phyloP scores from a whole-genome alignment of 2,329 filamentous ascomycete genomes.

The Tricladium varicosporioides region DNA sequence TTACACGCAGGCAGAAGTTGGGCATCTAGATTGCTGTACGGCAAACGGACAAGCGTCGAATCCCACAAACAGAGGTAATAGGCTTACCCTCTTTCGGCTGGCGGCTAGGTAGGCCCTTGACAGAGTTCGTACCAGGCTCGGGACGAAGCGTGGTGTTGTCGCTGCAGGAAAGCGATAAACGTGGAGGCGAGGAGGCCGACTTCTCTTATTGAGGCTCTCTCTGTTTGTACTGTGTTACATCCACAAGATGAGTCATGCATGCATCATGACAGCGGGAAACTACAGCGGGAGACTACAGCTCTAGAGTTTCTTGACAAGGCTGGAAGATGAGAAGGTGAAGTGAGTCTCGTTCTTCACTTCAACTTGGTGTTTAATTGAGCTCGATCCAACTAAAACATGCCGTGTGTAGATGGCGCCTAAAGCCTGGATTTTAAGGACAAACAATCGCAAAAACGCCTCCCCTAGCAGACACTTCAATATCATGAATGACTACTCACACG shows the following conservation, averaged over 20 bases:
- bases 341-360: neutral
- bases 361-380: neutral
- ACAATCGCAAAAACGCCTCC: no score
- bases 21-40: neutral
- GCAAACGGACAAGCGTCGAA: neutral
- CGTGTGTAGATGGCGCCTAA: no score
- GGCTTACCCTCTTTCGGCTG: neutral
- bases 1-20: constrained; percentile 5
- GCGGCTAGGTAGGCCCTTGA: neutral
- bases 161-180: neutral
- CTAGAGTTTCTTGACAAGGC: neutral
- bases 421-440: no score
- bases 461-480: no score
- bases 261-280: neutral
- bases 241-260: neutral
- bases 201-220: neutral
- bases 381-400: no score
- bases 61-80: neutral
- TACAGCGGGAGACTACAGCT: neutral
- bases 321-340: neutral
- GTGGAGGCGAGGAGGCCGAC: neutral
- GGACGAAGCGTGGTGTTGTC: neutral
- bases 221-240: neutral
- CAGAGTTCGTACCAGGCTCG: no score
- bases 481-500: no score